Evolutionary conservation across 176 grass and related monocot genomes (phyloP).

Genomic region (Canna indica): DNA sequence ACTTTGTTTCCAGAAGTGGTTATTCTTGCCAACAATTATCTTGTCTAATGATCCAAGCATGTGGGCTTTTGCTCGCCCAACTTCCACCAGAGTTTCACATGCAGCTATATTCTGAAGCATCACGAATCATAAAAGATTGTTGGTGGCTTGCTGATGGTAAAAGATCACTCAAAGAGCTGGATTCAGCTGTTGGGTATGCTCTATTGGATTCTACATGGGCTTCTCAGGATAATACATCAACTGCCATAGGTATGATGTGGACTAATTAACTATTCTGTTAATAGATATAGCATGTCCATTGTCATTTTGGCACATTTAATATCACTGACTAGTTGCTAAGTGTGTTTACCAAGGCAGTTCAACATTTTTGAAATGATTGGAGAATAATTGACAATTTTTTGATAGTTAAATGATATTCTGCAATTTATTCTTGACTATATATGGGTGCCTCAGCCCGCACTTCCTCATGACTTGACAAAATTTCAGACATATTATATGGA

Average conservation of each 20-base stretch:
- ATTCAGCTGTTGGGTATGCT: slow-evolving; percentile 95
- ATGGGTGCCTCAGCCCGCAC: no score
- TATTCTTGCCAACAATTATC: slow-evolving; percentile 85
- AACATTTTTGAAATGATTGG: no score
- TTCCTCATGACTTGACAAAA: no score
- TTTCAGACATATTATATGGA: no score
- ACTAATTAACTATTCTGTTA: not conserved
- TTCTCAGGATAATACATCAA: slow-evolving; percentile 95
- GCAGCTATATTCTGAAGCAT: slow-evolving; percentile 87
- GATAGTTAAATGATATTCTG: no score
- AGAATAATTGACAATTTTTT: no score
- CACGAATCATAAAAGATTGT: slow-evolving; percentile 88
- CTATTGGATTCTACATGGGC: slow-evolving; percentile 85
- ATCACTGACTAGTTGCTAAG: not conserved
- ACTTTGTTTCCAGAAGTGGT: slow-evolving; percentile 88
- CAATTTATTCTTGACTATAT: no score
- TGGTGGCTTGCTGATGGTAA: slow-evolving; percentile 91
- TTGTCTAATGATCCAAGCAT: slow-evolving; percentile 97
- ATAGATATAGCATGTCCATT: not conserved
- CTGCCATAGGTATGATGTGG: slow-evolving; percentile 54
- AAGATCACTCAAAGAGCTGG: slow-evolving; percentile 79
- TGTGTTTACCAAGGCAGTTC: no score
- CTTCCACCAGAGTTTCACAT: slow-evolving; percentile 91
- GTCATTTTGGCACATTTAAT: not conserved
- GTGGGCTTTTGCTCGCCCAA: slow-evolving; percentile 86